phyloP scores from a whole-genome alignment of 2,329 filamentous ascomycete genomes.

The Pseudogymnoascus sp. region DNA sequence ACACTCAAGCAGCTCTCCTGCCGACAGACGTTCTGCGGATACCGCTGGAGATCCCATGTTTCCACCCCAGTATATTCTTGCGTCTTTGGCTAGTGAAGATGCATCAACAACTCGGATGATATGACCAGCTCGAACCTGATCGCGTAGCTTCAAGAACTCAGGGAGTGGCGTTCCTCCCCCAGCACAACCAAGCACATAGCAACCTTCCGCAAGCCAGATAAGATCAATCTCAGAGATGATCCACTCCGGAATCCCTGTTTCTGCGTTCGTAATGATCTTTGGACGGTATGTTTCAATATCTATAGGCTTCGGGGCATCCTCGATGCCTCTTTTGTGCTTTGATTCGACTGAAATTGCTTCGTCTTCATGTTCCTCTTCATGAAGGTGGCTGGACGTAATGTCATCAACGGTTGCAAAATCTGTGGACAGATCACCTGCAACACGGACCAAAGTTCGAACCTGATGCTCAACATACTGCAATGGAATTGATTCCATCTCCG shows the following conservation, averaged over 20 bases:
- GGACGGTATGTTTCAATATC: conserved; percentile 33
- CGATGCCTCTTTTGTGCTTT: conserved; percentile 9
- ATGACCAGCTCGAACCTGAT: conserved; percentile 33
- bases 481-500: conserved; percentile 19
- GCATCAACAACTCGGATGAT: conserved; percentile 36
- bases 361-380: conserved; percentile 16
- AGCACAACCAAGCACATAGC: conserved; percentile 41
- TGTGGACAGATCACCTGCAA: conserved; percentile 31
- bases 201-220: conserved; percentile 39
- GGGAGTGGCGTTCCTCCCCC: conserved; percentile 41
- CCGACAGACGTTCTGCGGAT: conserved; percentile 36
- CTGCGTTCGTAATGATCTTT: conserved; percentile 29
- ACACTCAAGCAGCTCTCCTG: conserved; percentile 34
- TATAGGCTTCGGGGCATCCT: conserved; percentile 22
- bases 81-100: conserved; percentile 37
- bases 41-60: conserved; percentile 38
- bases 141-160: conserved; percentile 36
- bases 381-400: conserved; percentile 21
- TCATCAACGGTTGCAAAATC: conserved; percentile 18
- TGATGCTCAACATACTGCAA: conserved; percentile 22
- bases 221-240: conserved; percentile 38
- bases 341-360: conserved; percentile 17
- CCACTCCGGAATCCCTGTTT: conserved; percentile 30
- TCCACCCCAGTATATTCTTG: conserved; percentile 38
- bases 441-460: conserved; percentile 32